phyloP scores from a whole-genome alignment of 805 yeast species.

The Lipomyces starkeyi region DNA sequence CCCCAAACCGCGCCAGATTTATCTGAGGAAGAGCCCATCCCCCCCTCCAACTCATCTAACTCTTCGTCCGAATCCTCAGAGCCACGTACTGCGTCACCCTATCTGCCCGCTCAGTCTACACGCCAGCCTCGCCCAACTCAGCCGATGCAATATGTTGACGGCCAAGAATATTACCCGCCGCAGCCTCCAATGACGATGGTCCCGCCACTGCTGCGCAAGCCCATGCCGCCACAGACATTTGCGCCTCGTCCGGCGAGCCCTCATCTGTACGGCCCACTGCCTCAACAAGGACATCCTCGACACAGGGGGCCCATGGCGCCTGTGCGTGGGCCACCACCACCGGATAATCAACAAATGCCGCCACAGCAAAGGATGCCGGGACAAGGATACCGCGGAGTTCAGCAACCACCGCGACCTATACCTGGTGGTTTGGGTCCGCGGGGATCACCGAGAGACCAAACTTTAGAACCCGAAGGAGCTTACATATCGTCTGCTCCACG shows the following conservation, averaged over 20 bases:
- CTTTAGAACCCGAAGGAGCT: neutral
- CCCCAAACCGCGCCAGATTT: conserved; percentile 1
- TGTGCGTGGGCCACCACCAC: neutral
- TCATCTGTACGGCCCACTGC: neutral
- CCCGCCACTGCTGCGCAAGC: conserved; percentile 12
- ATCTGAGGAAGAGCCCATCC: neutral
- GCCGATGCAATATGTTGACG: neutral
- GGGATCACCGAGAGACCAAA: neutral
- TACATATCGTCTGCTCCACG: neutral
- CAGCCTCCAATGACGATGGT: neutral
- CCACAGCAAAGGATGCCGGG: neutral
- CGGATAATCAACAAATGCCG: neutral
- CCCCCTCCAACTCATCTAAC: conserved; percentile 16
- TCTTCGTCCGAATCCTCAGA: conserved; percentile 27
- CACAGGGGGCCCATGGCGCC: neutral
- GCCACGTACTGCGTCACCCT: conserved; percentile 34
- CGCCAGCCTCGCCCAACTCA: neutral
- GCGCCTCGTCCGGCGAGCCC: conserved; percentile 8
- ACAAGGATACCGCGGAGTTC: conserved; percentile 5
- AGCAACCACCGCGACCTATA: neutral
- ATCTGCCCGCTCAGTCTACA: conserved; percentile 9
- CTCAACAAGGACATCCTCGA: neutral
- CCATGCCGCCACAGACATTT: conserved; percentile 5
- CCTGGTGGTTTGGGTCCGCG: neutral
- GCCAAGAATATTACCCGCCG: conserved; percentile 3